These are phyloP conservation scores for Kernera saxatilis DNA, from an alignment of 345 rosid species.

Conservation along the genomic window DNA sequence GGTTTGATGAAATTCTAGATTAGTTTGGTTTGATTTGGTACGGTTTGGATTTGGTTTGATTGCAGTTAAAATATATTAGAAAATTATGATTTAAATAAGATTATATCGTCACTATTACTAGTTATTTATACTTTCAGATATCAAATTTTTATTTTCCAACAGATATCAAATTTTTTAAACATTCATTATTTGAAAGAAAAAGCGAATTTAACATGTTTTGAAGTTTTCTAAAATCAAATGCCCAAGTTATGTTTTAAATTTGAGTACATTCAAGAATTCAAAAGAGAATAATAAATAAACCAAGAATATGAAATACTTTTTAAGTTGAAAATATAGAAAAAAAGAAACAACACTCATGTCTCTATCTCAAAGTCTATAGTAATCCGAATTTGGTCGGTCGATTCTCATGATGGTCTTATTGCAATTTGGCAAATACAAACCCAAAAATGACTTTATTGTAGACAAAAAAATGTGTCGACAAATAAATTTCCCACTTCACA, in stretches of 20 bases:
- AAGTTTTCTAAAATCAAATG: background rate
- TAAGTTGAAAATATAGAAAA: background rate
- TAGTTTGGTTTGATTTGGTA: no score
- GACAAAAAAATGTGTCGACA: constrained; percentile 3
- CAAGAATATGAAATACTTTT: background rate
- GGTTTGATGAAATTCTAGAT: no score
- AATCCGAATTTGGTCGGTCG: constrained; percentile 24
- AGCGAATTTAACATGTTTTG: no score
- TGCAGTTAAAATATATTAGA: no score
- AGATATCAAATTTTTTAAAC: no score
- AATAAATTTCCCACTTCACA: constrained; percentile 15
- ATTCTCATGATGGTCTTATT: constrained; percentile 18
- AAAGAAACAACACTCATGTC: background rate
- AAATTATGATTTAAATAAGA: no score
- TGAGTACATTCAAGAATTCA: background rate
- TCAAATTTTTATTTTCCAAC: no score
- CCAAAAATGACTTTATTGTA: constrained; percentile 16
- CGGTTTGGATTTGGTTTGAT: no score
- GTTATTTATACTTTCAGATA: no score
- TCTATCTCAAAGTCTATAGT: constrained; percentile 14
- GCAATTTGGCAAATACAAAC: constrained; percentile 26
- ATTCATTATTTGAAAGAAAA: no score
- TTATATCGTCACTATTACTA: no score
- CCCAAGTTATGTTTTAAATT: background rate
- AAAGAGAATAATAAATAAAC: background rate